phyloP scores from a whole-genome alignment of 768 basidiomycete genomes.

The Lactarius hengduanensis region DNA sequence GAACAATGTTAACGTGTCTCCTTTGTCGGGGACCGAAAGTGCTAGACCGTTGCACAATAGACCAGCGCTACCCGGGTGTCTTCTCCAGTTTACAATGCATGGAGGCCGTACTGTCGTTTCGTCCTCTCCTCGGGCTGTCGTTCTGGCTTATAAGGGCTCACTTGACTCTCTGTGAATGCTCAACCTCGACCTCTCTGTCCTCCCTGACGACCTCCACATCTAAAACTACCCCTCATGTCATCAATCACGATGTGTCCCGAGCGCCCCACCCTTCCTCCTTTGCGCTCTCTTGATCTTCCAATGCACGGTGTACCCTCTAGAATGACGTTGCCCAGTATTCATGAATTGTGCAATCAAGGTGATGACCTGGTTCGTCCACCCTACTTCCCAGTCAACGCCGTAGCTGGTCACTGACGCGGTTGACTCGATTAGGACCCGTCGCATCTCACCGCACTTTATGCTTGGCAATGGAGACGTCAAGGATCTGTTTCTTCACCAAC shows the following conservation, averaged over 20 bases:
- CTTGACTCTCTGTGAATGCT: not conserved
- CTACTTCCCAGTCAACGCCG: not conserved
- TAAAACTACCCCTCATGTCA: slow-evolving; percentile 20
- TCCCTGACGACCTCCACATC: slow-evolving; percentile 15
- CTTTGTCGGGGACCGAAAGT: slow-evolving; percentile 16
- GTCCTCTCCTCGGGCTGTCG: not conserved
- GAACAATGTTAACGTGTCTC: slow-evolving; percentile 21
- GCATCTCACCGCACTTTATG: not conserved
- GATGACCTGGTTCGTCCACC: slow-evolving; percentile 7
- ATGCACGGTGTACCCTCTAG: slow-evolving; percentile 20
- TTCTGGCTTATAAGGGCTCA: slow-evolving; percentile 21
- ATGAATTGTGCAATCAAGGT: slow-evolving; percentile 10
- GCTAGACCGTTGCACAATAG: slow-evolving; percentile 20
- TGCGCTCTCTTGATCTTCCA: slow-evolving; percentile 27
- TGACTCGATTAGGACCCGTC: slow-evolving; percentile 13
- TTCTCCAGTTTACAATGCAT: not conserved
- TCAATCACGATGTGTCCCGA: slow-evolving; percentile 13
- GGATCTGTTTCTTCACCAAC: slow-evolving; percentile 29
- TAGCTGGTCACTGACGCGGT: slow-evolving; percentile 1
- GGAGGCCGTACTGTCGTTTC: not conserved
- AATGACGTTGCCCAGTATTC: slow-evolving; percentile 17
- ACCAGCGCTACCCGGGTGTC: slow-evolving; percentile 1
- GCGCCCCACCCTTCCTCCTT: slow-evolving; percentile 27
- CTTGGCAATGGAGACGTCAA: slow-evolving; percentile 20
- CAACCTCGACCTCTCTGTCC: slow-evolving; percentile 1